phyloP scores from a whole-genome alignment of 331 rosid species.

The Saraca asoca region DNA sequence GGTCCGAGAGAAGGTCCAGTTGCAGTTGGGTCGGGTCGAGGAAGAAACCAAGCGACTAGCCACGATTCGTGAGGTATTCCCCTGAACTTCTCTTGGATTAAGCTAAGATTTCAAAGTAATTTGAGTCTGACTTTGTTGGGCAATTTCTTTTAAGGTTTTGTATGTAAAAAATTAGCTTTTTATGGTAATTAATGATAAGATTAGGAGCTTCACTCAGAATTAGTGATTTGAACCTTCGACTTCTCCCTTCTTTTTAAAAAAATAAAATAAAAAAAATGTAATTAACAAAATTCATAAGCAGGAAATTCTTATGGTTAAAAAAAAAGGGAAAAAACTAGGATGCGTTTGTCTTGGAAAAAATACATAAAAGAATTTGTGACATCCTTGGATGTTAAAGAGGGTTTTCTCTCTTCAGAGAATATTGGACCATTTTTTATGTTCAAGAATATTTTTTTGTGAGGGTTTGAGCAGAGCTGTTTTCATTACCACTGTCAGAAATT shows the following conservation, averaged over 20 bases:
- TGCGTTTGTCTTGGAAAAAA: too few relatives aligned
- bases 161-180: not conserved
- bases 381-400: conserved; percentile 12
- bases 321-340: not conserved
- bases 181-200: too few relatives aligned
- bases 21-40: conserved; percentile 78
- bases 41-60: conserved; percentile 86
- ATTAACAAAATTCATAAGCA: not conserved
- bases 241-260: not conserved
- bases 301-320: not conserved
- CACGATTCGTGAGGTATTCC: conserved; percentile 71
- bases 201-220: too few relatives aligned
- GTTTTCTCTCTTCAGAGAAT: not conserved
- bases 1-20: conserved; percentile 79
- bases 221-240: too few relatives aligned
- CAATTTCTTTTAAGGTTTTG: too few relatives aligned
- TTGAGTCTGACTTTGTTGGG: too few relatives aligned
- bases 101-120: not conserved
- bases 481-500: not conserved
- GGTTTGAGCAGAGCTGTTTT: conserved; percentile 1
- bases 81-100: not conserved
- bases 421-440: not conserved
- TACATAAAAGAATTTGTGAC: not conserved
- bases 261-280: not conserved
- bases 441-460: not conserved